phyloP scores from a whole-genome alignment of 2,329 filamentous ascomycete species.

The Verticillium tricorpus region DNA sequence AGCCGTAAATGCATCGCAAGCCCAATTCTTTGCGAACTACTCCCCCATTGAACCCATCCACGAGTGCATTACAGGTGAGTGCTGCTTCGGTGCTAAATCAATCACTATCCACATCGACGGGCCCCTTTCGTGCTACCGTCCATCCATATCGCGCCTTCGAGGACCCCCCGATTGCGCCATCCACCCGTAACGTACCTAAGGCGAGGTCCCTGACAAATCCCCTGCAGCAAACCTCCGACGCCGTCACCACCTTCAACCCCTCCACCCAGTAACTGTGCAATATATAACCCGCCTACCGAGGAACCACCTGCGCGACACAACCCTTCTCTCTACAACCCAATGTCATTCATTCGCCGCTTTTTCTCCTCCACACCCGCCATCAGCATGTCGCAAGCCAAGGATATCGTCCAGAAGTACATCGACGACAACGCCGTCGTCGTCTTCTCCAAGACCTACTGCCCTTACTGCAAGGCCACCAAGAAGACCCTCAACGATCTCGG shows the following conservation, averaged over 20 bases:
- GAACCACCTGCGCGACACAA: not conserved
- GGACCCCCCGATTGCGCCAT: constrained; percentile 1
- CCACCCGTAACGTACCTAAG: not conserved
- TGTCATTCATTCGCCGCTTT: constrained; percentile 68
- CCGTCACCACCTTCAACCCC: not conserved
- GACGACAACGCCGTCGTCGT: constrained; percentile 87
- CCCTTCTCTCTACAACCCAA: constrained; percentile 17
- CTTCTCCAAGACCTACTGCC: constrained; percentile 97
- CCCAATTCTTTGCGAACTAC: not conserved
- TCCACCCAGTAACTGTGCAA: not conserved
- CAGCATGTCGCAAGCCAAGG: constrained; percentile 77
- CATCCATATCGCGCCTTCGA: not conserved
- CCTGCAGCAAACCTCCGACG: constrained; percentile 2
- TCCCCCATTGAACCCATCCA: not conserved
- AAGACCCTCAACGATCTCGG: constrained; percentile 61
- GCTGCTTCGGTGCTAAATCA: not conserved
- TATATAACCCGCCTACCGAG: not conserved
- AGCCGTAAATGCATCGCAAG: not conserved
- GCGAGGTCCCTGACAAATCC: not conserved
- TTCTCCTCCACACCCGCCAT: constrained; percentile 61
- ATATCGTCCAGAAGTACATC: constrained; percentile 81
- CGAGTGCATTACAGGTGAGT: not conserved
- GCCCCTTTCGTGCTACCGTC: not conserved
- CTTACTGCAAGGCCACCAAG: constrained; percentile 84
- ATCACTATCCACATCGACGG: not conserved